These are phyloP conservation scores for Cutaneotrichosporon sp. DNA, from an alignment of 1,284 basidiomycete genomes.

Conservation along the genomic window DNA sequence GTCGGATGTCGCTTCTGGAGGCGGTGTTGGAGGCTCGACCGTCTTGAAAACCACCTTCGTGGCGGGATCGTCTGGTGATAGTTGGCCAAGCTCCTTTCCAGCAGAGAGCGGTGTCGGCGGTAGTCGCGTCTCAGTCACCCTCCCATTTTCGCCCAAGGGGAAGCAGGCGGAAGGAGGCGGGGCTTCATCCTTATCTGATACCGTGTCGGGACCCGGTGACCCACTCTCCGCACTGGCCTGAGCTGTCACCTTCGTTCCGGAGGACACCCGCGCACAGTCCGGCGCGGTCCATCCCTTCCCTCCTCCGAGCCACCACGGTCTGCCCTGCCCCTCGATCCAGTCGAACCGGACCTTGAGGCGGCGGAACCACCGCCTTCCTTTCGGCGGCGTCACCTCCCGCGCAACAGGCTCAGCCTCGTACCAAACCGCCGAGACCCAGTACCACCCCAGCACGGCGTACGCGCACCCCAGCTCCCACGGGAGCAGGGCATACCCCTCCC, in stretches of 20 bases:
- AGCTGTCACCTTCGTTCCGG: too few species aligned
- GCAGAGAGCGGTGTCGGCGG: background rate
- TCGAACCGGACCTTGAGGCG: slow-evolving; percentile 45
- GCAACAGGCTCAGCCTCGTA: slow-evolving; percentile 36
- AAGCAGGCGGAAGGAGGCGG: too few species aligned
- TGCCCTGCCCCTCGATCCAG: slow-evolving; percentile 39
- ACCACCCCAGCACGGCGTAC: slow-evolving; percentile 44
- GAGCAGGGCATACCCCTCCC: slow-evolving; percentile 33
- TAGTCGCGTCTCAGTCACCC: too few species aligned
- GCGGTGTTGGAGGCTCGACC: background rate
- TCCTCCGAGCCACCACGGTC: slow-evolving; percentile 35
- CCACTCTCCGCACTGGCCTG: too few species aligned
- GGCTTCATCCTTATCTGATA: too few species aligned
- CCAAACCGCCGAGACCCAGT: slow-evolving; percentile 42
- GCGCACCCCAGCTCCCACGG: slow-evolving; percentile 34
- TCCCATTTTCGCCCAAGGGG: too few species aligned
- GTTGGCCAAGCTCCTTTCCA: background rate
- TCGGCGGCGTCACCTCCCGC: slow-evolving; percentile 12
- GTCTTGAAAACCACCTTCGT: background rate
- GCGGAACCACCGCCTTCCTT: slow-evolving; percentile 25
- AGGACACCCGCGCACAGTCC: too few species aligned
- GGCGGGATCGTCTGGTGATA: background rate
- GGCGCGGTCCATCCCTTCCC: slow-evolving; percentile 5
- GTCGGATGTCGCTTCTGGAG: background rate
- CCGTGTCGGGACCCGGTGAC: too few species aligned